phyloP scores from a whole-genome alignment of 1,139 yeast genomes.

The Saccharomyces uvarum region DNA sequence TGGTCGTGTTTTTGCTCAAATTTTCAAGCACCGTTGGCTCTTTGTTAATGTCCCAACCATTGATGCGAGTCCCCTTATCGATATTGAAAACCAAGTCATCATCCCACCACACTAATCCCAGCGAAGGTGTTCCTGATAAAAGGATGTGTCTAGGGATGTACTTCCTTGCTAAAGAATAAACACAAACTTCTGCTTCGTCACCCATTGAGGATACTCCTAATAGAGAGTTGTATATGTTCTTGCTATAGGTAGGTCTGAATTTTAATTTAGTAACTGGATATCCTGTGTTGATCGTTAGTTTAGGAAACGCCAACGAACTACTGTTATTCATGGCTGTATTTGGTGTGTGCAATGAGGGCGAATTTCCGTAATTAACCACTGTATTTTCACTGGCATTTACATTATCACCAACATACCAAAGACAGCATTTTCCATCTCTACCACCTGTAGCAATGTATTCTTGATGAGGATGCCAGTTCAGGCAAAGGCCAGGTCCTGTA shows the following conservation, averaged over 20 bases:
- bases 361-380: constrained; percentile 3
- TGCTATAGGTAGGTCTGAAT: constrained; percentile 39
- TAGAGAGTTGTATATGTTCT: constrained; percentile 41
- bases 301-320: constrained; percentile 43
- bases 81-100: constrained; percentile 26
- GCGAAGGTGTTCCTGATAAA: constrained; percentile 25
- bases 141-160: constrained; percentile 62
- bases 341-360: constrained; percentile 4
- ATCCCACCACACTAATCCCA: constrained; percentile 33
- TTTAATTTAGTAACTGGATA: constrained; percentile 54
- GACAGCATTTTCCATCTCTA: constrained; percentile 50
- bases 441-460: constrained; percentile 90
- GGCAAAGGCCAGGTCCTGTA: constrained; percentile 80
- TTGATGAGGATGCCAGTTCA: constrained; percentile 80
- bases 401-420: constrained; percentile 32
- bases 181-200: constrained; percentile 65
- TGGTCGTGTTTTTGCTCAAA: constrained; percentile 22
- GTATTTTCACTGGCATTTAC: constrained; percentile 22
- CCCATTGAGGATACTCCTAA: constrained; percentile 73
- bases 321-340: constrained; percentile 19
- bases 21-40: constrained; percentile 30
- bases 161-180: constrained; percentile 68
- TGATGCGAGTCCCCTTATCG: constrained; percentile 28
- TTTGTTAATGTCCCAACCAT: constrained; percentile 28
- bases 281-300: constrained; percentile 65